phyloP scores from a whole-genome alignment of 2,329 filamentous ascomycete species.

The Trichoderma atrobrunneum region DNA sequence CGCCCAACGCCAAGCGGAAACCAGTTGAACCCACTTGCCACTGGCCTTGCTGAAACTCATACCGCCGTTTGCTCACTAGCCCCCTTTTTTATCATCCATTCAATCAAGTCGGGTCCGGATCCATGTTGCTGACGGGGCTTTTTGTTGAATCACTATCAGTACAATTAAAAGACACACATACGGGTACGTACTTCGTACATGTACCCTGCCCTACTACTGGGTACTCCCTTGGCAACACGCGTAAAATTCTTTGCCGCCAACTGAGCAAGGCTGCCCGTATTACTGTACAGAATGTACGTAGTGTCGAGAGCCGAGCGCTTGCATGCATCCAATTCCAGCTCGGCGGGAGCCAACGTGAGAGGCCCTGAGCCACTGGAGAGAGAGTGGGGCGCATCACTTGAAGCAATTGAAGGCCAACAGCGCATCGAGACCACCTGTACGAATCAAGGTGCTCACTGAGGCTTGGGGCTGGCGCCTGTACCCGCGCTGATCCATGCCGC shows the following conservation, averaged over 20 bases:
- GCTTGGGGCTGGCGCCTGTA: conserved; percentile 6
- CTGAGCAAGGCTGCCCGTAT: not conserved
- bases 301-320: not conserved
- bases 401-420: not conserved
- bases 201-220: not conserved
- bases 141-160: not conserved
- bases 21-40: not conserved
- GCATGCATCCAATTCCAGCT: not conserved
- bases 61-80: conserved; percentile 2
- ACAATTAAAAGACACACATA: not conserved
- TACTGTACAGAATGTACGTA: not conserved
- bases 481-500: conserved; percentile 19
- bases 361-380: conserved; percentile 10
- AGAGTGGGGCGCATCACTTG: conserved; percentile 4
- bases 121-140: not conserved
- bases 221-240: not conserved
- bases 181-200: not conserved
- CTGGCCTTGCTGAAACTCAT: not conserved
- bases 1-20: not conserved
- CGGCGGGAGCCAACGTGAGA: not conserved
- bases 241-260: not conserved
- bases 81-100: not conserved
- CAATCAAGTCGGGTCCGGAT: not conserved
- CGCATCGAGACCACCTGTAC: not conserved
- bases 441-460: conserved; percentile 10